Conservation (phyloP, 2,329 filamentous ascomycete species). For the Dichotomopilus funicola region DNA sequence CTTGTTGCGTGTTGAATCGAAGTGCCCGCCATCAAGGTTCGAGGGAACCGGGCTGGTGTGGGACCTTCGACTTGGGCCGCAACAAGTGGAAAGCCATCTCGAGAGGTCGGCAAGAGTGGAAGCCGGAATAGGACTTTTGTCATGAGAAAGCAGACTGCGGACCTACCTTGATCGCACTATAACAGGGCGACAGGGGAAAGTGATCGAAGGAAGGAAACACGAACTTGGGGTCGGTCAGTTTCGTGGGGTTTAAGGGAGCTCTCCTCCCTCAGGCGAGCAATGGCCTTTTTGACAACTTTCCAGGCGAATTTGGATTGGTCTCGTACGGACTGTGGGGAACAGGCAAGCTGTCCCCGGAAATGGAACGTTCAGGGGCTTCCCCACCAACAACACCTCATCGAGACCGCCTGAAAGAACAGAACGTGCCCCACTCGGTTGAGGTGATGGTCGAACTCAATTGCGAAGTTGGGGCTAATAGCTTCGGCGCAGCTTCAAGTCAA, state of each 20-base stretch:
- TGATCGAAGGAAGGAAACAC: neutral
- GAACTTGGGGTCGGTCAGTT: neutral
- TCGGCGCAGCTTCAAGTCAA: no score
- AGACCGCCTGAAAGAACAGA: neutral
- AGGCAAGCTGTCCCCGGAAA: conserved; percentile 4
- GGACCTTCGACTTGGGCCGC: no score
- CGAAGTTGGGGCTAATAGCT: no score
- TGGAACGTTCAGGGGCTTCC: conserved; percentile 15
- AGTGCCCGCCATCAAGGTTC: no score
- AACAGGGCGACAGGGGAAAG: neutral
- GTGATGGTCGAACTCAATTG: neutral
- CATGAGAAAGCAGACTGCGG: neutral
- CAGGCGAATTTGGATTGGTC: conserved; percentile 17
- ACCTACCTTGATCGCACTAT: conserved; percentile 4
- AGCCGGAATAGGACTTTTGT: no score
- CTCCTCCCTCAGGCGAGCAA: conserved; percentile 8
- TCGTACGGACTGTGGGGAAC: conserved; percentile 20
- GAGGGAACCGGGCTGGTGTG: no score
- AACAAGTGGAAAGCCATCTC: no score
- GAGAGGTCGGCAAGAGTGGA: no score
- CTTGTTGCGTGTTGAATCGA: no score
- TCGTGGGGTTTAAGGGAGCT: neutral
- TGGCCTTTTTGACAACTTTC: conserved; percentile 25
- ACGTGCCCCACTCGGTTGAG: neutral
- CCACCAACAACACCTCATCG: neutral